Percentiles rank a stretch among this genome's conserved stretches.
Evolutionary conservation across 2,329 filamentous ascomycete genomes (phyloP).

Genomic region (Fusarium robinianum): DNA sequence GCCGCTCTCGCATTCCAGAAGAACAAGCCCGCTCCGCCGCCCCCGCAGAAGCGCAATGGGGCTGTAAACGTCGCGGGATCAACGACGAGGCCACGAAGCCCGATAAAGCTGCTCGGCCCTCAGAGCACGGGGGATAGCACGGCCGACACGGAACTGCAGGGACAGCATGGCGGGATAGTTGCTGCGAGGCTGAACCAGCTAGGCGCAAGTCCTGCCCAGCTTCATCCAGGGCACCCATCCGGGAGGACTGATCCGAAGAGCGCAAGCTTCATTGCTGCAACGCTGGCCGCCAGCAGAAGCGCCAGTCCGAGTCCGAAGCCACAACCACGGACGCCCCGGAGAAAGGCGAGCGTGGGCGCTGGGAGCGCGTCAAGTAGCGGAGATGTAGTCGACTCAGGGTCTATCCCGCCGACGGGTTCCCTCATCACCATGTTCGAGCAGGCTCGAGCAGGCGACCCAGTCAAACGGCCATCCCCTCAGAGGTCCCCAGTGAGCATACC

Average conservation of each 20-base stretch:
- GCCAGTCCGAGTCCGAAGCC: constrained; percentile 45
- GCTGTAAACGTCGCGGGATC: constrained; percentile 53
- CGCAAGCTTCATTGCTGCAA: constrained; percentile 61
- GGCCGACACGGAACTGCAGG: constrained; percentile 26
- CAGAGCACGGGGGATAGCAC: constrained; percentile 48
- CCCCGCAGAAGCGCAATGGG: constrained; percentile 41
- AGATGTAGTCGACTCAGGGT: constrained; percentile 52
- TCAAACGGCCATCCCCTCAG: constrained; percentile 40
- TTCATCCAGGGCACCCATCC: constrained; percentile 20
- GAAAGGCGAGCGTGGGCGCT: constrained; percentile 39
- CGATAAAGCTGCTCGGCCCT: constrained; percentile 36
- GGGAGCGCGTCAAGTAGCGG: constrained; percentile 35
- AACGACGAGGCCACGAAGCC: constrained; percentile 39
- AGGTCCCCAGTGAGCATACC: constrained; percentile 22
- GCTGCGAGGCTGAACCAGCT: constrained; percentile 35
- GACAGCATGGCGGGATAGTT: constrained; percentile 26
- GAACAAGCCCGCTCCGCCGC: constrained; percentile 35
- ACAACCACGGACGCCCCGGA: constrained; percentile 31
- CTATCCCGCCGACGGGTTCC: constrained; percentile 65
- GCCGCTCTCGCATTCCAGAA: constrained; percentile 60
- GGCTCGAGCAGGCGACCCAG: constrained; percentile 42
- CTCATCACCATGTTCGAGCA: constrained; percentile 73
- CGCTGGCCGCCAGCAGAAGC: constrained; percentile 60
- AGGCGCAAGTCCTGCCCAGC: constrained; percentile 26
- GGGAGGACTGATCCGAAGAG: constrained; percentile 50